Percentiles rank a stretch among this genome's conserved stretches.
These are phyloP conservation scores for Daldinia concentrica DNA, from an alignment of 495 filamentous ascomycete genomes.

Conservation along the genomic window DNA sequence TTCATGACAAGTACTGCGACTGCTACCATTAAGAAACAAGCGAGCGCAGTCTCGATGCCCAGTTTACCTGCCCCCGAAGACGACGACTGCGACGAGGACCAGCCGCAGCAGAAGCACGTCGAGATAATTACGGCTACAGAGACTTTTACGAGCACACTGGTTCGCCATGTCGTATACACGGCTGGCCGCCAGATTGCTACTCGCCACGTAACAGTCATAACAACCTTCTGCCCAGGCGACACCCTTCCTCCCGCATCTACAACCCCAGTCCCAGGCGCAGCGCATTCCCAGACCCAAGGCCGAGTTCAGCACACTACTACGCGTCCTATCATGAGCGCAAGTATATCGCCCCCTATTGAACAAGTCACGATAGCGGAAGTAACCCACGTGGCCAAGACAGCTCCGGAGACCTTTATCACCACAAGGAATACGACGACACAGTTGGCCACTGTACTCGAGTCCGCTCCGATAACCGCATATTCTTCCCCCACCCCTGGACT, in stretches of 20 bases:
- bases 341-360: not conserved
- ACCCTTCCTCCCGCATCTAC: slow-evolving; percentile 1
- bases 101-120: not conserved
- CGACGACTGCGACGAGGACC: slow-evolving; percentile 15
- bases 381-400: not conserved
- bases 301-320: not conserved
- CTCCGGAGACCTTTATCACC: not conserved
- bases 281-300: not conserved
- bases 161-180: slow-evolving; percentile 31
- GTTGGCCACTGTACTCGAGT: not conserved
- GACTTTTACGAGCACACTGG: slow-evolving; percentile 35
- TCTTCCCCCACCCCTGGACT: slow-evolving; percentile 5
- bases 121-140: slow-evolving; percentile 13
- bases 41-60: not conserved
- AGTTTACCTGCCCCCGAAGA: not conserved
- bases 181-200: slow-evolving; percentile 15
- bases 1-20: slow-evolving; percentile 5
- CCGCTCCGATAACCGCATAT: not conserved
- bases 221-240: slow-evolving; percentile 36
- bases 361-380: not conserved
- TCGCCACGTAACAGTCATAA: slow-evolving; percentile 21
- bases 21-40: slow-evolving; percentile 12
- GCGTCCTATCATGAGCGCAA: not conserved
- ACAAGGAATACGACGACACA: not conserved
- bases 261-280: not conserved